Evolutionary conservation across 106 monocot genomes (phyloP).

Genomic region (Narthecium ossifragum): DNA sequence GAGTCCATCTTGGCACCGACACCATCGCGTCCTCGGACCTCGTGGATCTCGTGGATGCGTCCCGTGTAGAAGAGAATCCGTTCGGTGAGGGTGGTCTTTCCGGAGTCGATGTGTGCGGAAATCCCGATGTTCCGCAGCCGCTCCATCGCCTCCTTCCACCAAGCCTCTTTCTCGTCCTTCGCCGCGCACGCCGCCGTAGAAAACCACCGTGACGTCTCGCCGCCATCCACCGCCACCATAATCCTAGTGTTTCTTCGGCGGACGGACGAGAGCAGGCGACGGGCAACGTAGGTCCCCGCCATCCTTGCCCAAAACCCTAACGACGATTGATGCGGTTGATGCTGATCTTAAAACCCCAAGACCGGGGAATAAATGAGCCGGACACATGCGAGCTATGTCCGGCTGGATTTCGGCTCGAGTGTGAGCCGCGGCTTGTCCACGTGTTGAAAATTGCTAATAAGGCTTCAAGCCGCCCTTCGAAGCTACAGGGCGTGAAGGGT

Average conservation of each 20-base stretch:
- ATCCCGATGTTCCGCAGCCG: slow-evolving; percentile 91
- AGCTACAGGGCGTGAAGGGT: no score
- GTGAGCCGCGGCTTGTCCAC: no score
- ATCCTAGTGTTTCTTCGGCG: slow-evolving; percentile 12
- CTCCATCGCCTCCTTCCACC: slow-evolving; percentile 83
- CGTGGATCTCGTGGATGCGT: slow-evolving; percentile 95
- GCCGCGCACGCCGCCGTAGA: slow-evolving; percentile 34
- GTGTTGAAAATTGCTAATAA: no score
- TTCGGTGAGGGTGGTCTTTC: slow-evolving; percentile 96
- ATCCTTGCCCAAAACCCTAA: no score
- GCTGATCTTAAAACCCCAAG: no score
- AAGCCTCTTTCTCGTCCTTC: slow-evolving; percentile 68
- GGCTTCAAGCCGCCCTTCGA: no score
- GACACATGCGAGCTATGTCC: no score
- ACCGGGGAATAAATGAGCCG: no score
- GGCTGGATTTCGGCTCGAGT: no score
- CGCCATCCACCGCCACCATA: slow-evolving; percentile 27
- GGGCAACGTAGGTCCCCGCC: slow-evolving; percentile 45
- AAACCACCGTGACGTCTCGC: slow-evolving; percentile 7
- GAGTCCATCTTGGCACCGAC: slow-evolving; percentile 99
- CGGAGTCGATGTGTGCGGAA: slow-evolving; percentile 98
- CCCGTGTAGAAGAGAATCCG: slow-evolving; percentile 92
- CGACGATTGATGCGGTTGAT: no score
- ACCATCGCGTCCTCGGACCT: slow-evolving; percentile 88
- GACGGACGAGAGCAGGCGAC: slow-evolving; percentile 39